Conservation (phyloP, 2,329 filamentous ascomycete species). For the Cladophialophora chaetospira region DNA sequence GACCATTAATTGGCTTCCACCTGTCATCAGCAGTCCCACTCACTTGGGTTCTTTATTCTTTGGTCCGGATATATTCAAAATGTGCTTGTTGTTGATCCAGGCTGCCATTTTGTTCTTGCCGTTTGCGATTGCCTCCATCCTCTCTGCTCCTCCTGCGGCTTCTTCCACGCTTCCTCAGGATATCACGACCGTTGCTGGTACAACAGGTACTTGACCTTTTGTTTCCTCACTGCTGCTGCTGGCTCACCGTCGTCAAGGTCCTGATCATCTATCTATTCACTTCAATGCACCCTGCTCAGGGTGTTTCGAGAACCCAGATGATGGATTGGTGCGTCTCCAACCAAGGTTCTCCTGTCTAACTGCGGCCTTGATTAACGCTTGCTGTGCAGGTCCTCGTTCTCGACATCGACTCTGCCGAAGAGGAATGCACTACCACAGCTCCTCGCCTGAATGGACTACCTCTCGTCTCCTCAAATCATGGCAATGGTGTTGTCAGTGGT, state of each 20-base stretch:
- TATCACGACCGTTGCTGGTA: slow-evolving; percentile 31
- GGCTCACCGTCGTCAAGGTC: slow-evolving; percentile 17
- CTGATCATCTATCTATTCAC: slow-evolving; percentile 26
- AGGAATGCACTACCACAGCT: slow-evolving; percentile 34
- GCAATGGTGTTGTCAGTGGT: slow-evolving; percentile 25
- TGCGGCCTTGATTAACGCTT: slow-evolving; percentile 11
- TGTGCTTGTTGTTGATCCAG: slow-evolving; percentile 21
- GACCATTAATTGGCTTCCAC: slow-evolving; percentile 1
- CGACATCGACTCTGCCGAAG: slow-evolving; percentile 32
- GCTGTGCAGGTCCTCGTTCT: slow-evolving; percentile 36
- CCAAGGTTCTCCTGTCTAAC: not conserved
- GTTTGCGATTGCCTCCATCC: slow-evolving; percentile 22
- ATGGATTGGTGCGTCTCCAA: slow-evolving; percentile 27
- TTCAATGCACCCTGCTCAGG: slow-evolving; percentile 30
- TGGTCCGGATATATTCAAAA: slow-evolving; percentile 12
- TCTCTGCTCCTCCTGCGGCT: slow-evolving; percentile 13
- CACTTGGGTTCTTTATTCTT: not conserved
- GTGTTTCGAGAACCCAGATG: slow-evolving; percentile 24
- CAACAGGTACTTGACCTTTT: slow-evolving; percentile 28
- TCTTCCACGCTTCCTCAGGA: slow-evolving; percentile 14
- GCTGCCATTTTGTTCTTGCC: slow-evolving; percentile 25
- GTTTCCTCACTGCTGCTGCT: not conserved
- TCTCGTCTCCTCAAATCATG: slow-evolving; percentile 23
- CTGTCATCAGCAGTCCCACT: slow-evolving; percentile 2
- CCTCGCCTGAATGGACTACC: slow-evolving; percentile 37